Percentiles rank a stretch among this genome's conserved stretches.
phyloP scores from a whole-genome alignment of 805 yeast species.

The Candida quercuum region DNA sequence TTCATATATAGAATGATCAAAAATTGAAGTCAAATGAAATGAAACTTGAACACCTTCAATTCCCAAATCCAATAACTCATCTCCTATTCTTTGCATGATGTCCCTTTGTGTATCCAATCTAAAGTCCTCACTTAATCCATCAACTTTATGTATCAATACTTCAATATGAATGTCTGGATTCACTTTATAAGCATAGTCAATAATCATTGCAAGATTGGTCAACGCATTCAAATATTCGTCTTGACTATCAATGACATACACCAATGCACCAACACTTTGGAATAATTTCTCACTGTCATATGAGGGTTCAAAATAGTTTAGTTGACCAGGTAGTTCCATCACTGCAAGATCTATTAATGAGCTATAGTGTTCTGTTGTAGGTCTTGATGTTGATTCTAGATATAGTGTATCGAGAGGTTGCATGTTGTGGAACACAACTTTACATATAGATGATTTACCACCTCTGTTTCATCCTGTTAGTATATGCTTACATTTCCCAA shows the following conservation, averaged over 20 bases:
- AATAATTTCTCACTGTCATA: slow-evolving; percentile 76
- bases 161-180: slow-evolving; percentile 86
- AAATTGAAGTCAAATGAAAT: slow-evolving; percentile 87
- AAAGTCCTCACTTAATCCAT: slow-evolving; percentile 91
- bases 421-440: slow-evolving; percentile 94
- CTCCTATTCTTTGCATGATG: slow-evolving; percentile 93
- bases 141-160: slow-evolving; percentile 92
- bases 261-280: slow-evolving; percentile 80
- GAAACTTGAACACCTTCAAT: slow-evolving; percentile 87
- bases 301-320: slow-evolving; percentile 81
- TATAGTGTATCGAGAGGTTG: slow-evolving; percentile 91
- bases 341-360: slow-evolving; percentile 83
- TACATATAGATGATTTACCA: slow-evolving; percentile 93
- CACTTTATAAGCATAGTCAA: slow-evolving; percentile 78
- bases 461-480: slow-evolving; percentile 31
- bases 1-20: slow-evolving; percentile 93
- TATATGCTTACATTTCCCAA: too few species aligned
- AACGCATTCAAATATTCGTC: slow-evolving; percentile 93
- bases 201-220: slow-evolving; percentile 81
- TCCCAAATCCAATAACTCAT: slow-evolving; percentile 84
- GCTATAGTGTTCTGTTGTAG: slow-evolving; percentile 77
- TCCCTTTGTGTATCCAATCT: slow-evolving; percentile 93
- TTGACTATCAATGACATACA: slow-evolving; percentile 91
- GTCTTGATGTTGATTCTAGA: slow-evolving; percentile 84
- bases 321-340: slow-evolving; percentile 93